Conservation (phyloP, 768 basidiomycete genomes). For the Gyrodon lividus region DNA sequence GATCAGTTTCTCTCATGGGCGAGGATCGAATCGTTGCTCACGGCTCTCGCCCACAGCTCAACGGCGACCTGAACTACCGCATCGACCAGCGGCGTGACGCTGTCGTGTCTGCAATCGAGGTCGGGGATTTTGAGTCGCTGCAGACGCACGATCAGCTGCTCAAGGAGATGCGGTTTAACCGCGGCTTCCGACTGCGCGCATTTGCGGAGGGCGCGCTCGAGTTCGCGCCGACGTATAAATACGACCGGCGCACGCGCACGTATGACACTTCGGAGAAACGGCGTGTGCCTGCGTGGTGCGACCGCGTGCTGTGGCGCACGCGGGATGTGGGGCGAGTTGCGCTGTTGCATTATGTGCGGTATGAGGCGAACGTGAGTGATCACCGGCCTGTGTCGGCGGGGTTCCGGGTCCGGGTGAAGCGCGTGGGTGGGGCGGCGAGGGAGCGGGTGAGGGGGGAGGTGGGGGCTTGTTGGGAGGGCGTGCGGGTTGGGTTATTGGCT, state of each 20-base stretch:
- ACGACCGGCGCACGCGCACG: conserved; percentile 71
- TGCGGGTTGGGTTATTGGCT: conserved; percentile 31
- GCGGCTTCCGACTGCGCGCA: conserved; percentile 78
- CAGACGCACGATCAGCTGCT: conserved; percentile 81
- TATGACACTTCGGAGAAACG: conserved; percentile 91
- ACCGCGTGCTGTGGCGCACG: conserved; percentile 82
- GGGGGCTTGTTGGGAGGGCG: conserved; percentile 49
- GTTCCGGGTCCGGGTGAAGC: conserved; percentile 74
- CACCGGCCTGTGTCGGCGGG: conserved; percentile 86
- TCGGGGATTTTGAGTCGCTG: conserved; percentile 62
- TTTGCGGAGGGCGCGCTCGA: conserved; percentile 82
- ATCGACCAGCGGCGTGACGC: conserved; percentile 90
- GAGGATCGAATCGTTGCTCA: neutral
- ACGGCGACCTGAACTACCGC: conserved; percentile 96
- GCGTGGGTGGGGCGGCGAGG: conserved; percentile 58
- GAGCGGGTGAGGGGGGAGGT: conserved; percentile 55
- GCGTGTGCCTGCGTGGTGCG: conserved; percentile 94
- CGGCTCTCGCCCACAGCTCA: conserved; percentile 47
- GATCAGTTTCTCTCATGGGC: no score
- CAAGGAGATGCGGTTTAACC: conserved; percentile 86
- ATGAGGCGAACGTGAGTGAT: conserved; percentile 87
- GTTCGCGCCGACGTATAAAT: conserved; percentile 94
- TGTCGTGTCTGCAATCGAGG: conserved; percentile 68
- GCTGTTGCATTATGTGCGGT: conserved; percentile 72
- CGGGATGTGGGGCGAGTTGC: conserved; percentile 55